Conservation (phyloP, 2,329 filamentous ascomycete species). For the Truncatella angustata region DNA sequence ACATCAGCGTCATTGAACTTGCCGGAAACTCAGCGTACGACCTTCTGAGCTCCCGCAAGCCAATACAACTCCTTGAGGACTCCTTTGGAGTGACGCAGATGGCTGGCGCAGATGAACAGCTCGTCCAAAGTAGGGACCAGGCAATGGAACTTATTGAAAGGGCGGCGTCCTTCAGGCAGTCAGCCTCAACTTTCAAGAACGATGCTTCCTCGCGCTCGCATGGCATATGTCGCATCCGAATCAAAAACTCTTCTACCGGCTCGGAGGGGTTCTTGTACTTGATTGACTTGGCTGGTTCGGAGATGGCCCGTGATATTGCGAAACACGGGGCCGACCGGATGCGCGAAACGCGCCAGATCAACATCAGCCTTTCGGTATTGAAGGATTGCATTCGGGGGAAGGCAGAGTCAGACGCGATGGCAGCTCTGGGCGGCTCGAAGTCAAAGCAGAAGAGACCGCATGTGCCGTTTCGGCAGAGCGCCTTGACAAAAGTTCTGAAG, state of each 20-base stretch:
- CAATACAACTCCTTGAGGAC: slow-evolving; percentile 44
- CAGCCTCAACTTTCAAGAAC: slow-evolving; percentile 43
- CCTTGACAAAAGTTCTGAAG: slow-evolving; percentile 46
- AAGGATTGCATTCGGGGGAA: slow-evolving; percentile 52
- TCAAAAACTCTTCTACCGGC: slow-evolving; percentile 28
- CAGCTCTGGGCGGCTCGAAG: slow-evolving; percentile 2
- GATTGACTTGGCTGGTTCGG: slow-evolving; percentile 46
- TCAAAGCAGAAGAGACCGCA: slow-evolving; percentile 31
- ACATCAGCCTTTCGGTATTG: slow-evolving; percentile 45
- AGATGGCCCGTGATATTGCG: slow-evolving; percentile 41
- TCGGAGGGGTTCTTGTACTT: slow-evolving; percentile 44
- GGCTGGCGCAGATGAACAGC: slow-evolving; percentile 39
- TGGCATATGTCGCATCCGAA: slow-evolving; percentile 44
- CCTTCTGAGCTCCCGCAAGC: slow-evolving; percentile 38
- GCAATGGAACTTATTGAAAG: slow-evolving; percentile 33
- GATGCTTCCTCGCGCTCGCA: slow-evolving; percentile 48
- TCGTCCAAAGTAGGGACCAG: slow-evolving; percentile 24
- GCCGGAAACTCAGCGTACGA: slow-evolving; percentile 36
- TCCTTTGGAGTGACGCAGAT: slow-evolving; percentile 42
- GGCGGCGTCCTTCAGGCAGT: slow-evolving; percentile 38
- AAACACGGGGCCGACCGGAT: slow-evolving; percentile 41
- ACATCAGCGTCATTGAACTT: slow-evolving; percentile 37
- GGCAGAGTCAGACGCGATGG: slow-evolving; percentile 31
- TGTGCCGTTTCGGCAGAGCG: slow-evolving; percentile 45
- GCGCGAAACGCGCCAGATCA: slow-evolving; percentile 46